Percentiles rank a stretch among this genome's conserved stretches.
Evolutionary conservation across 805 yeast genomes (phyloP).

Genomic region (Debaryomyces prosopidis): DNA sequence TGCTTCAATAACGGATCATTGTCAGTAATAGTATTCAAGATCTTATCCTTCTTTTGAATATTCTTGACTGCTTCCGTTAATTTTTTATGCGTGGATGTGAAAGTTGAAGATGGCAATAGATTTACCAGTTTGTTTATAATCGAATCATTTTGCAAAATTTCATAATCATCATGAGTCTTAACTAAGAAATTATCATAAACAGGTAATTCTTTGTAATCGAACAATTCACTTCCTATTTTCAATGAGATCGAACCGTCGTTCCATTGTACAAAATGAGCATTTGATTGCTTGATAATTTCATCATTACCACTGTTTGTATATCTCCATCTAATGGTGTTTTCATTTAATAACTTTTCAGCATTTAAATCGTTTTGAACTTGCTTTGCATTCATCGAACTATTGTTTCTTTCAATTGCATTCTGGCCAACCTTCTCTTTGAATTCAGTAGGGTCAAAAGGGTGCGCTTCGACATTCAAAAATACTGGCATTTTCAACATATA

Average conservation of each 20-base stretch:
- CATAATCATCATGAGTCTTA: constrained; percentile 68
- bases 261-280: constrained; percentile 91
- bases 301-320: constrained; percentile 73
- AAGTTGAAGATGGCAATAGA: constrained; percentile 88
- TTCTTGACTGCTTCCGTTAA: constrained; percentile 69
- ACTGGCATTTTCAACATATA: constrained; percentile 72
- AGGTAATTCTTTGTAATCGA: constrained; percentile 70
- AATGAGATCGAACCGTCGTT: constrained; percentile 87
- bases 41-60: constrained; percentile 47
- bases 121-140: constrained; percentile 64
- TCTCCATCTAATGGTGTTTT: constrained; percentile 93
- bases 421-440: constrained; percentile 52
- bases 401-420: constrained; percentile 31
- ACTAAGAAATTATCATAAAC: constrained; percentile 72
- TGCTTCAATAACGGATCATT: constrained; percentile 73
- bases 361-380: constrained; percentile 48
- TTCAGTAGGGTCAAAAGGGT: constrained; percentile 77
- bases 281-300: constrained; percentile 80
- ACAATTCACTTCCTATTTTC: constrained; percentile 83
- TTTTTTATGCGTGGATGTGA: constrained; percentile 76
- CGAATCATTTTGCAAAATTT: constrained; percentile 69
- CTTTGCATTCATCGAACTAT: constrained; percentile 32
- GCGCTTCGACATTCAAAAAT: constrained; percentile 77
- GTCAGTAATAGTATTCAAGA: constrained; percentile 53
- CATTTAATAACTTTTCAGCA: constrained; percentile 68